Conservation (phyloP, 2,329 filamentous ascomycete species). For the Epichloe gansuensis region DNA sequence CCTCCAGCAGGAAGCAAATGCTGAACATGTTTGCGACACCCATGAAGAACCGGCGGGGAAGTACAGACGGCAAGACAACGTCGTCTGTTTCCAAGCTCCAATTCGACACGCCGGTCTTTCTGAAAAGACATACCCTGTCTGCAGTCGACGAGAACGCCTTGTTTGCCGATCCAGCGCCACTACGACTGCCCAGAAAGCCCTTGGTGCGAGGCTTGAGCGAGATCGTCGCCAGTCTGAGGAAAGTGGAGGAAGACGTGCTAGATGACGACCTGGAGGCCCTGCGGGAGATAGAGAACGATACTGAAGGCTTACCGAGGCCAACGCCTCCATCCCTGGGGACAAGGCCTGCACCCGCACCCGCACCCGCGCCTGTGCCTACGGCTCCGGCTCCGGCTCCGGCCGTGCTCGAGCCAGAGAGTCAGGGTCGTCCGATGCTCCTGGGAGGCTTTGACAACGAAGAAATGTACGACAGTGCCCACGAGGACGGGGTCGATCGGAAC, state of each 20-base stretch:
- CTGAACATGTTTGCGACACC: constrained; percentile 56
- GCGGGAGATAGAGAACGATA: constrained; percentile 51
- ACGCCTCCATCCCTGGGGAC: constrained; percentile 12
- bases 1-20: constrained; percentile 45
- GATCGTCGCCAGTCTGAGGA: constrained; percentile 57
- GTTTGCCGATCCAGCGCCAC: constrained; percentile 33
- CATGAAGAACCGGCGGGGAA: constrained; percentile 33
- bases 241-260: constrained; percentile 53
- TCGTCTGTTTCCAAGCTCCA: constrained; percentile 40
- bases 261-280: constrained; percentile 66
- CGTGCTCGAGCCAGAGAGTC: constrained; percentile 26
- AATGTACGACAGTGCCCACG: constrained; percentile 40
- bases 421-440: constrained; percentile 31
- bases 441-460: constrained; percentile 53
- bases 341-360: constrained; percentile 17
- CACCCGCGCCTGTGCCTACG: not conserved
- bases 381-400: not conserved
- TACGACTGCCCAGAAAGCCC: constrained; percentile 44
- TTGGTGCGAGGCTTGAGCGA: constrained; percentile 60
- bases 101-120: constrained; percentile 59
- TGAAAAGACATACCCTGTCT: constrained; percentile 37
- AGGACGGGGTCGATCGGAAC: constrained; percentile 39
- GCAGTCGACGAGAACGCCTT: constrained; percentile 43
- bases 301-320: constrained; percentile 12
- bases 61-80: constrained; percentile 29